Conservation (phyloP, 2,329 filamentous ascomycete species). For the Thelonectria discophora region DNA sequence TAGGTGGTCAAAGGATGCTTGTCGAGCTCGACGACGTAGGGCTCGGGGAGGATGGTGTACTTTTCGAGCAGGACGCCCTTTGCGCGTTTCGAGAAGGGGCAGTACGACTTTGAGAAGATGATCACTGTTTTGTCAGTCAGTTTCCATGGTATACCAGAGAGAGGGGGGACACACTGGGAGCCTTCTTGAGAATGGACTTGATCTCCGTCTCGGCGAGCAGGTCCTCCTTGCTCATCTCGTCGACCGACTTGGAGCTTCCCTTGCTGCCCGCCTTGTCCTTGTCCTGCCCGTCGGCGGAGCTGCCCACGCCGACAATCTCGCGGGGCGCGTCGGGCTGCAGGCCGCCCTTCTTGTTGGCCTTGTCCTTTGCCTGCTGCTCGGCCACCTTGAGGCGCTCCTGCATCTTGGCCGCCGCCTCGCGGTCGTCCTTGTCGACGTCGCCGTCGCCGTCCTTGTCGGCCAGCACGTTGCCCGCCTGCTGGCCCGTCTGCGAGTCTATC, state of each 20-base stretch:
- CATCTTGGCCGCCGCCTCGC: conserved; percentile 60
- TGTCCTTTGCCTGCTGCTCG: conserved; percentile 73
- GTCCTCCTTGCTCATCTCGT: conserved; percentile 64
- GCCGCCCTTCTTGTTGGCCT: conserved; percentile 72
- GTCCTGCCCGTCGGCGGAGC: conserved; percentile 62
- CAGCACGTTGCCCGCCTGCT: conserved; percentile 51
- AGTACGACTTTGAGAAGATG: conserved; percentile 96
- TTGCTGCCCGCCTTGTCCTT: conserved; percentile 40
- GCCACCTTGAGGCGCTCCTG: conserved; percentile 72
- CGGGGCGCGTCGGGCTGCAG: conserved; percentile 67
- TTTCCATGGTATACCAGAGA: background rate
- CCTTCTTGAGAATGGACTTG: conserved; percentile 81
- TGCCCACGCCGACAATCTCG: conserved; percentile 67
- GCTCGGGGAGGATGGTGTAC: conserved; percentile 83
- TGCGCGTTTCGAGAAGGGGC: conserved; percentile 83
- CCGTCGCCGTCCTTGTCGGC: conserved; percentile 64
- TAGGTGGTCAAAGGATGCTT: conserved; percentile 75
- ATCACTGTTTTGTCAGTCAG: conserved; percentile 68
- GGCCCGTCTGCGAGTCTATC: conserved; percentile 51
- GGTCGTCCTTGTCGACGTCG: conserved; percentile 65
- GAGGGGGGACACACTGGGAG: conserved; percentile 71
- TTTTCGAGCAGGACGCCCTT: conserved; percentile 85
- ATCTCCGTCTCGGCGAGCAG: conserved; percentile 75
- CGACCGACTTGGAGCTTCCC: conserved; percentile 44
- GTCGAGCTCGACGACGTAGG: conserved; percentile 92